These are phyloP conservation scores for Globisporangium ultimum DNA, from an alignment of 352 stramenopile species.

Conservation along the genomic window DNA sequence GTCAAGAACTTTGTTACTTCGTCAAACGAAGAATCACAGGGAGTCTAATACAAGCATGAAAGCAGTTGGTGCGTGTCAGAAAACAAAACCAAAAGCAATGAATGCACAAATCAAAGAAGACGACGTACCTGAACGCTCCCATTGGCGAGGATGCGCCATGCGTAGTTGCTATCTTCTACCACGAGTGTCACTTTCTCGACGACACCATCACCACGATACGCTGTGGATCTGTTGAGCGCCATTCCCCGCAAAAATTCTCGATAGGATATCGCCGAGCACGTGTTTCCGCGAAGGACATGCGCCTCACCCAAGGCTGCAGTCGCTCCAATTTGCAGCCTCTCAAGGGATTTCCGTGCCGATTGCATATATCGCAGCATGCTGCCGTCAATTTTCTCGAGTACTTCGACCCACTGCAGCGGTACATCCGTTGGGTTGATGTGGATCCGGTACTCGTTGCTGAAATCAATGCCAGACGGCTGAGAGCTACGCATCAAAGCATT, in stretches of 20 bases:
- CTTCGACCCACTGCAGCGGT: slow-evolving; percentile 60
- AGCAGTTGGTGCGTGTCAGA: background rate
- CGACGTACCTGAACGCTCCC: slow-evolving; percentile 29
- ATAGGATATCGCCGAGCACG: slow-evolving; percentile 48
- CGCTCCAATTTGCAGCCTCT: slow-evolving; percentile 28
- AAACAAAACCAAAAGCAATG: background rate
- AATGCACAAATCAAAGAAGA: background rate
- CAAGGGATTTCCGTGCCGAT: slow-evolving; percentile 26
- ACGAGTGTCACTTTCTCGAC: slow-evolving; percentile 37
- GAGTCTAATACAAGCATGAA: slow-evolving; percentile 2
- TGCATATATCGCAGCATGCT: slow-evolving; percentile 51
- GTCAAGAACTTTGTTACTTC: slow-evolving; percentile 22
- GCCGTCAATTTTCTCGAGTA: slow-evolving; percentile 47
- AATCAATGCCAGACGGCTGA: slow-evolving; percentile 51
- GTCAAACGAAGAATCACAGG: slow-evolving; percentile 23
- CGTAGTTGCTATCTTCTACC: slow-evolving; percentile 36
- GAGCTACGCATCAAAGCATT: slow-evolving; percentile 14
- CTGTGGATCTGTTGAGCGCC: slow-evolving; percentile 11
- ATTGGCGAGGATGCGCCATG: slow-evolving; percentile 41
- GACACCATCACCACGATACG: slow-evolving; percentile 16
- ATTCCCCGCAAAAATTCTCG: slow-evolving; percentile 51
- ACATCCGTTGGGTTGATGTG: slow-evolving; percentile 57
- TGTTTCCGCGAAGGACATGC: slow-evolving; percentile 35
- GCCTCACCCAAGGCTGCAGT: slow-evolving; percentile 30
- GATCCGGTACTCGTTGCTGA: slow-evolving; percentile 54